Percentiles rank a stretch among this genome's conserved stretches.
Conservation (phyloP, 2,329 filamentous ascomycete genomes). For the Lasiodiplodia citricola region DNA sequence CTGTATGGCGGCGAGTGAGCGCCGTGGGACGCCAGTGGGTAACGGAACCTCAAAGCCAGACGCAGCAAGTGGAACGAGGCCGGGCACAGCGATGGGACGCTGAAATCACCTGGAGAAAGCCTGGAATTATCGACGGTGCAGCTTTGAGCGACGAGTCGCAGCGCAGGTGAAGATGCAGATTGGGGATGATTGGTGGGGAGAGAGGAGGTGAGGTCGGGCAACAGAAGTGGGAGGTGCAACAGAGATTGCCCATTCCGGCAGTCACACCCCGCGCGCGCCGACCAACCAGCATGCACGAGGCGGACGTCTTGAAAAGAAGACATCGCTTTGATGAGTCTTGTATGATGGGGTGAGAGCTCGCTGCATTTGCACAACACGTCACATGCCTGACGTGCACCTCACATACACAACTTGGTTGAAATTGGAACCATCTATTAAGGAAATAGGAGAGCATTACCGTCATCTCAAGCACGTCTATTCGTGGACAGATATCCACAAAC, state of each 20-base stretch:
- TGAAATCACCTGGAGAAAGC: neutral
- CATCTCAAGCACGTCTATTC: conserved; percentile 43
- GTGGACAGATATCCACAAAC: conserved; percentile 37
- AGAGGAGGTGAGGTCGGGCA: neutral
- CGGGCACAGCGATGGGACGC: neutral
- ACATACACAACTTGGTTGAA: neutral
- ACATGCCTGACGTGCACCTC: neutral
- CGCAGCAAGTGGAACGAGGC: neutral
- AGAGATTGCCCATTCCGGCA: neutral
- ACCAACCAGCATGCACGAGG: neutral
- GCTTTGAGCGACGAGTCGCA: neutral
- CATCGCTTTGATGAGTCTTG: neutral
- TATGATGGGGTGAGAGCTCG: neutral
- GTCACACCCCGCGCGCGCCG: neutral
- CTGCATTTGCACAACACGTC: neutral
- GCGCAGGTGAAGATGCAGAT: neutral
- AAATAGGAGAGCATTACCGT: conserved; percentile 46
- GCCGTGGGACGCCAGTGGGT: neutral
- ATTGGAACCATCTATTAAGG: conserved; percentile 37
- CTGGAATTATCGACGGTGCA: neutral
- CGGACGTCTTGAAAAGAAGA: neutral
- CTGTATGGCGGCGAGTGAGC: neutral
- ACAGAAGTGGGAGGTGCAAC: neutral
- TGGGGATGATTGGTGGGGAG: neutral
- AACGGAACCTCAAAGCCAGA: neutral